Conservation (phyloP, 1,284 basidiomycete genomes). For the Termitomyces sp. region DNA sequence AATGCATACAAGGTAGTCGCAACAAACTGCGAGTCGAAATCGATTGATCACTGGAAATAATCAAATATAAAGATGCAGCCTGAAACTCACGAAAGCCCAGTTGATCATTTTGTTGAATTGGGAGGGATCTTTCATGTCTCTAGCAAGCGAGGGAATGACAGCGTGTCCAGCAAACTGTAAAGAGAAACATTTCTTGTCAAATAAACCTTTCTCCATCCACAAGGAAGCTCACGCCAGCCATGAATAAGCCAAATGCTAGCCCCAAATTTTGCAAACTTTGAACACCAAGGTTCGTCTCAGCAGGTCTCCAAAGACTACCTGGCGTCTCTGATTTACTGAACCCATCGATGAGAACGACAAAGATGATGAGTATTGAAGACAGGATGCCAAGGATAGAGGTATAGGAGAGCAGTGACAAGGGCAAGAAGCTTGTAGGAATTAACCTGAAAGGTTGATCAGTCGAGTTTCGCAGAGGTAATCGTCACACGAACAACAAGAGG, state of each 20-base stretch:
- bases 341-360: slow-evolving; percentile 84
- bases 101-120: slow-evolving; percentile 83
- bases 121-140: slow-evolving; percentile 85
- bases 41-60: background rate
- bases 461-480: background rate
- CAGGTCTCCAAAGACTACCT: slow-evolving; percentile 78
- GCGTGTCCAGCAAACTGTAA: slow-evolving; percentile 86
- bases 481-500: slow-evolving; percentile 56
- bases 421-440: slow-evolving; percentile 80
- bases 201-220: background rate
- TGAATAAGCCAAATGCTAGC: slow-evolving; percentile 82
- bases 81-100: slow-evolving; percentile 65
- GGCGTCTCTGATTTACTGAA: slow-evolving; percentile 74
- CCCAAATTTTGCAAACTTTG: slow-evolving; percentile 59
- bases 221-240: slow-evolving; percentile 74
- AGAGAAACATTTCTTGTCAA: background rate
- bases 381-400: slow-evolving; percentile 82
- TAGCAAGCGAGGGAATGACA: slow-evolving; percentile 84
- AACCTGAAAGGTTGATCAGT: slow-evolving; percentile 40
- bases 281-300: slow-evolving; percentile 62
- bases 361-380: slow-evolving; percentile 73
- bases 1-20: slow-evolving; percentile 77
- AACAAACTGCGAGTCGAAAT: slow-evolving; percentile 42
- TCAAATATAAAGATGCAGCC: background rate
- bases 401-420: slow-evolving; percentile 79